phyloP scores from a whole-genome alignment of 164 flowering plant genomes.

The Protea cynaroides region DNA sequence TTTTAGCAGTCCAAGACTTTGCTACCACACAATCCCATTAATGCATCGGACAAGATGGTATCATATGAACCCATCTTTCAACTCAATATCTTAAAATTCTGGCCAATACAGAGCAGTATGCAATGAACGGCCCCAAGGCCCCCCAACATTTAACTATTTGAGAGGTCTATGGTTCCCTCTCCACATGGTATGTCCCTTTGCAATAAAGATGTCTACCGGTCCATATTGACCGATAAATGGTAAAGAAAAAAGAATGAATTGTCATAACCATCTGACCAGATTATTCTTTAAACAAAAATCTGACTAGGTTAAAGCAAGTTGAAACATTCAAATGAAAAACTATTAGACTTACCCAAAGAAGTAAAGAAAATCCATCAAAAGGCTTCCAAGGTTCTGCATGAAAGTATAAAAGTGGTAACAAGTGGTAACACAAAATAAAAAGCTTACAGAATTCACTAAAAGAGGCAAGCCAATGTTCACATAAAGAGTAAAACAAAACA shows the following conservation, averaged over 20 bases:
- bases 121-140: too few species aligned
- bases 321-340: not conserved
- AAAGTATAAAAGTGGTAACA: constrained; percentile 1
- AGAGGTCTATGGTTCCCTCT: too few species aligned
- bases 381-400: constrained; percentile 81
- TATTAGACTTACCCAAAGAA: constrained; percentile 78
- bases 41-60: too few species aligned
- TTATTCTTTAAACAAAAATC: not conserved
- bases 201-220: too few species aligned
- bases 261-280: not conserved
- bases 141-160: too few species aligned
- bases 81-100: too few species aligned
- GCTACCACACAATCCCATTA: too few species aligned
- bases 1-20: too few species aligned
- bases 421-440: not conserved
- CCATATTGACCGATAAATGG: not conserved
- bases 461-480: not conserved
- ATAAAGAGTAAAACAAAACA: too few species aligned
- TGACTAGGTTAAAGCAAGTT: not conserved
- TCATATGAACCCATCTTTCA: too few species aligned
- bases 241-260: not conserved
- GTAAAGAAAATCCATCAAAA: constrained; percentile 92
- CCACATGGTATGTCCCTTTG: too few species aligned
- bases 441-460: not conserved
- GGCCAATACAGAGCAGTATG: too few species aligned